Evolutionary conservation across 2,329 filamentous ascomycete species (phyloP), one percentile per base, ranked within the genome.

Genomic region (Clarireedia sp.): DNA sequence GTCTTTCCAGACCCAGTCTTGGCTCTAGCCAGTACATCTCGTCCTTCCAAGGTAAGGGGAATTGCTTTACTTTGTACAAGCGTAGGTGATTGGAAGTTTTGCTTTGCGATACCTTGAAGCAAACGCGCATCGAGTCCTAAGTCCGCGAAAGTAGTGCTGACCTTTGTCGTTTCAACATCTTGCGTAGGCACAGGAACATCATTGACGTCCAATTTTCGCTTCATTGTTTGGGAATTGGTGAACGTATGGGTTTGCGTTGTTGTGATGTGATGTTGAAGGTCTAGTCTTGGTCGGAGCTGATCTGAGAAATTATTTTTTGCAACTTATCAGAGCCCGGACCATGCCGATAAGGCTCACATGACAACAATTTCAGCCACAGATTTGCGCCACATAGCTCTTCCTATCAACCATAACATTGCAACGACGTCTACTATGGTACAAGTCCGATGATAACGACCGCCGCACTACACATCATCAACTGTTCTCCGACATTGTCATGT

Each of bases 1-100:
- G 94, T 99, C 78, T 99, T 99, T 63, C 94, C 94, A 3, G 91
- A 96, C 12, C 94, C 94, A 5, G 94, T 97, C 71, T 92, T 95
- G 38, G 92, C 90, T 67, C 92, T 90, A 54, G 90, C 91, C 40
- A 97, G 77, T 48, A 99, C 84, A 76, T 97, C 90, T 67, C 89
- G 86, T 12, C 94, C 92, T 61, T 90, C 83, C 17, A 97, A 76
- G 21, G 89, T 90, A 38, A 96, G 74, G 1, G 94, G 94, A 59
- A 99, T 95, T 1, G 89, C 89, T 71, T 87, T 86, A 43, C 83
- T 80, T 72, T 99, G 94, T 1, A 97, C 88, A 12, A 86, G 79
- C n/a, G 94, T 97, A 14, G 94, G 94, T 56, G 84, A 83, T 60
- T 85, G 79, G 74, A 91, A 97, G 70, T 87, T 85, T 71, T 94